Evolutionary conservation across 306 rosid genomes (phyloP), one percentile per base, ranked within the genome.

Genomic region (Fagus crenata): DNA sequence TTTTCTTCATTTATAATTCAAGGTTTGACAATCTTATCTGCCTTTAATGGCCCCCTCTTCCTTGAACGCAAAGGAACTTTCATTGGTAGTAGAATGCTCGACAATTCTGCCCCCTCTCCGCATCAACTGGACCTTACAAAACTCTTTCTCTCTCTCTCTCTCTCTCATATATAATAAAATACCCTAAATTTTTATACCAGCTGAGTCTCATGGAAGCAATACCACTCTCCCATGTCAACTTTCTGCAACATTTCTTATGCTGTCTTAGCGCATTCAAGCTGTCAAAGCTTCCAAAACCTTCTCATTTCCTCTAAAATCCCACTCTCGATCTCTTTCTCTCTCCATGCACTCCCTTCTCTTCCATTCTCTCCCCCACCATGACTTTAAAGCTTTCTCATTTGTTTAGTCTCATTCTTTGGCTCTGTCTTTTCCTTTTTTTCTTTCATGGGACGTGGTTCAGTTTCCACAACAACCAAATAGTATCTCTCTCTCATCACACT

Each of bases 61-160:
- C 98, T 94, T 94, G 71, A 94, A 88, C 96, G 90, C 89, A 86
- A 94, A 94, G 97, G 89, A 86, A 94, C 89, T 72, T 85, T 89
- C 89, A 88, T 90, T 89, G 97, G 87, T 78, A 84, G 73, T 88
- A 92, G 87, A 89, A 92, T 92, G 88, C 77, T 90, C 89, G 78
- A 85, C 93, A 86, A 85, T 78, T 81, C 83, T 85, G 86, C 87
- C 84, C 49, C 83, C 85, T 79, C 90, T 85, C 87, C 88, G 82
- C 88, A 84, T 86, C 90, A 63, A 64, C 86, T 81, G 85, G 80
- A 76, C 86, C 84, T 83, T 80, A 78, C 77, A 77, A 85, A 76
- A 35, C 72, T 49, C 56, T 53, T 41, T 35, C 28, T 42, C 55
- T 17, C 67, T 54, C 67, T 72, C 70, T 74, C 82, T 79, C 77